These are phyloP conservation scores for Aspergillus egyptiacus DNA, from an alignment of 495 filamentous ascomycete species.

Conservation along the genomic window DNA sequence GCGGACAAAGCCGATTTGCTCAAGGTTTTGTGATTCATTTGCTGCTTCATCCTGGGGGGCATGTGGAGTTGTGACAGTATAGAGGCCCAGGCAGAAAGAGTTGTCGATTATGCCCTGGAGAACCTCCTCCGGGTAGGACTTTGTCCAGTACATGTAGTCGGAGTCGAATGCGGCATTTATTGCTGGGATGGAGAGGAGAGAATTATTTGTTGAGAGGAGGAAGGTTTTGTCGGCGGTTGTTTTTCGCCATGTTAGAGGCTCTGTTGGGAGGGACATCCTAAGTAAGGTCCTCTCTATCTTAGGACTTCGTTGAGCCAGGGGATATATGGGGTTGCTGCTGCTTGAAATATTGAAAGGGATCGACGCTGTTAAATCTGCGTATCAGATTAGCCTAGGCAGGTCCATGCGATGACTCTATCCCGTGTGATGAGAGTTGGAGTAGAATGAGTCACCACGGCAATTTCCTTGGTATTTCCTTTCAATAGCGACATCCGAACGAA, in stretches of 20 bases:
- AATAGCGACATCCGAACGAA: too few relatives aligned
- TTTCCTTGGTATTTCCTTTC: too few relatives aligned
- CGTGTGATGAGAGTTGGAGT: too few relatives aligned
- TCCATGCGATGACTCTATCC: too few relatives aligned
- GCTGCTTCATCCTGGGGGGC: not conserved
- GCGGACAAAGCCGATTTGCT: constrained; percentile 54
- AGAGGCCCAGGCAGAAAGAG: constrained; percentile 52
- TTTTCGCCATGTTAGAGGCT: constrained; percentile 16
- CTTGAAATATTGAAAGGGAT: too few relatives aligned
- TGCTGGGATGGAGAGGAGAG: constrained; percentile 41
- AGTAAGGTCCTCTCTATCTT: too few relatives aligned
- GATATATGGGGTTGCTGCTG: too few relatives aligned
- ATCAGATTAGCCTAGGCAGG: too few relatives aligned
- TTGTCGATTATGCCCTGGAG: constrained; percentile 44
- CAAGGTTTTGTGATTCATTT: not conserved
- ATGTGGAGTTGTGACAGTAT: constrained; percentile 23
- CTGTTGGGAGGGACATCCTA: constrained; percentile 15
- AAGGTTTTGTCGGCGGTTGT: constrained; percentile 20
- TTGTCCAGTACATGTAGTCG: constrained; percentile 52
- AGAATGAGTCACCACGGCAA: too few relatives aligned
- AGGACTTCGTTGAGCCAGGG: too few relatives aligned
- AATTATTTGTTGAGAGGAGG: constrained; percentile 46
- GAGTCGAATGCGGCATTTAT: constrained; percentile 47
- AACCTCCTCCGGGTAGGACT: constrained; percentile 29
- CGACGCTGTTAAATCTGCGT: too few relatives aligned